phyloP scores from a whole-genome alignment of 1,139 yeast genomes.

The Pichia sp. region DNA sequence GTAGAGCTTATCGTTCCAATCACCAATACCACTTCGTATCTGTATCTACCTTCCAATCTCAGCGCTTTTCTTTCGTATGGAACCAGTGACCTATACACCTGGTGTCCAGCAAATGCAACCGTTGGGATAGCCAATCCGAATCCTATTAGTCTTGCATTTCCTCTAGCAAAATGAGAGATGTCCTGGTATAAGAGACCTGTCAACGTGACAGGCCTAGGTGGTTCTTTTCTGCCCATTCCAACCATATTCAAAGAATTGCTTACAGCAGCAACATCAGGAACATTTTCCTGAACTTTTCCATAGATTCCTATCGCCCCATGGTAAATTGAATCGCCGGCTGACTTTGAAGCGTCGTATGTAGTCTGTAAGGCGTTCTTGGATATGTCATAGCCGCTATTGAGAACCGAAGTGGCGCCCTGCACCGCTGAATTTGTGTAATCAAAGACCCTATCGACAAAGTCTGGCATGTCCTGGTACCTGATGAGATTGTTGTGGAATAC shows the following conservation, averaged over 20 bases:
- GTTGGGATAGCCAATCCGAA: conserved; percentile 8
- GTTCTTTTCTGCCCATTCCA: neutral
- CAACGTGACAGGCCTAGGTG: conserved; percentile 1
- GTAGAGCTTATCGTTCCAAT: conserved; percentile 79
- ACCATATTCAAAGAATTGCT: neutral
- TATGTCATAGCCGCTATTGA: conserved; percentile 5
- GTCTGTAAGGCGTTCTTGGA: conserved; percentile 9
- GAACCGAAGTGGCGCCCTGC: conserved; percentile 5
- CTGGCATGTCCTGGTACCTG: too few relatives aligned
- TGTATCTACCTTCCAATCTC: conserved; percentile 5
- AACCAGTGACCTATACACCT: conserved; percentile 8
- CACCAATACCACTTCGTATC: conserved; percentile 59
- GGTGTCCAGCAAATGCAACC: conserved; percentile 6
- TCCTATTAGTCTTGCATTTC: conserved; percentile 7
- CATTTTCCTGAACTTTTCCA: conserved; percentile 4
- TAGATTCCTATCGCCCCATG: conserved; percentile 3
- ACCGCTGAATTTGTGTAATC: conserved; percentile 8
- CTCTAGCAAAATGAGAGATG: conserved; percentile 1
- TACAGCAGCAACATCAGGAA: neutral
- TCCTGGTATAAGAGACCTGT: conserved; percentile 2
- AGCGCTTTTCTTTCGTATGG: conserved; percentile 43
- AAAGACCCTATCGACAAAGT: conserved; percentile 17
- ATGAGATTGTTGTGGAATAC: too few relatives aligned
- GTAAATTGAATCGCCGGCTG: conserved; percentile 3
- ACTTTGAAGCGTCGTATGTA: conserved; percentile 8